Evolutionary conservation across 257 asterid species (phyloP), one percentile per base, ranked within the genome.

Genomic region (Jasminum sambac): DNA sequence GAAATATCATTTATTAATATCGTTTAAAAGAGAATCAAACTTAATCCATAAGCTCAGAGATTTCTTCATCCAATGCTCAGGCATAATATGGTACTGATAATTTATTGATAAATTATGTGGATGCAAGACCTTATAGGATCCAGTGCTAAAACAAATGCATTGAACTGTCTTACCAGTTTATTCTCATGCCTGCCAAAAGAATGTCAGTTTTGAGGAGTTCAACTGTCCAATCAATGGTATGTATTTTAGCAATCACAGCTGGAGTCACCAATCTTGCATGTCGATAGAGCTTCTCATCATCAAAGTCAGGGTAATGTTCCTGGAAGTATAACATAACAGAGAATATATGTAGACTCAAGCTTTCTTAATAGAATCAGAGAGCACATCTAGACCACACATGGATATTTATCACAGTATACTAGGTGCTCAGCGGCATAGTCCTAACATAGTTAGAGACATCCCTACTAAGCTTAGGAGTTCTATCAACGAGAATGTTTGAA

Each of bases 211-310:
- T 89, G 14, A 86, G 90, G 69, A 89, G 90, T 71, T 86, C 96
- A 11, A 89, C 80, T 0, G 90, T 84, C 95, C 95, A 88, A 62
- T 89, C 96, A 67, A 89, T 86, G 42, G 96, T 86, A 84, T 86
- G 96, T 63, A 89, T 71, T 71, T 89, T 89, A 0, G 96, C 93
- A 8, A 86, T 86, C 0, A 86, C 87, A 0, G 90, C 89, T 38
- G 92, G 77, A 26, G 90, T 89, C 52, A 85, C 90, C 11, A 83
- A 74, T 72, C 93, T 83, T 4, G 90, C 88, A 25, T 78, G 84
- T 0, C 70, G 81, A 58, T 86, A 89, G 30, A 89, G 44, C 5
- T 85, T 85, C 52, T 84, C 89, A 13, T 86, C 93, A 11, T 62
- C 48, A 26, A 86, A 13, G 3, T 77, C 67, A 0, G 77, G 79